Evolutionary conservation across 495 filamentous ascomycete species (phyloP), one percentile per base, ranked within the genome.

Genomic region (Xylaria intraflava): DNA sequence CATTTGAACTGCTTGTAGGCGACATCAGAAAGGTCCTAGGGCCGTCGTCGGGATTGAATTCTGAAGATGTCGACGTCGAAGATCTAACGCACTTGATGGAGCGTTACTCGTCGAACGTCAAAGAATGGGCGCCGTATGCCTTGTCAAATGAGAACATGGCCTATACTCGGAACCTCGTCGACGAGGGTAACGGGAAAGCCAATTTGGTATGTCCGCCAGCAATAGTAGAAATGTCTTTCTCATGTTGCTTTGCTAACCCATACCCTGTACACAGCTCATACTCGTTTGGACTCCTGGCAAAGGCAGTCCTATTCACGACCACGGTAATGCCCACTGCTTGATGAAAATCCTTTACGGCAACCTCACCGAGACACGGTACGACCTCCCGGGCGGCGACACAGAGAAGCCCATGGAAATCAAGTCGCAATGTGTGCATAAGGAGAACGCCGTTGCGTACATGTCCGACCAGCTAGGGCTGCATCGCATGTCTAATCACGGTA

Each of bases 201-300:
- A 96, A 96, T 65, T 65, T 96, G 56, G 87, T 91, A 76, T 62
- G 81, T 65, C 36, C 3, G 20, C 20, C 40, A 6, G 11, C 5
- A 20, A 19, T 14, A 36, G 2, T 20, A 7, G 20, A n/a, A 3
- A n/a, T n/a, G 4, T 44, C 29, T 17, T 27, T 35, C 2, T 17
- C 11, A 27, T 27, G 36, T 41, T 19, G 10, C 19, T 24, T 48
- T 55, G 20, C 38, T 55, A 49, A 55, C 20, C 17, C 29, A 17
- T 19, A 30, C 1, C 14, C 6, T 45, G 19, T 35, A 6, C 54
- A 49, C 51, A 92, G 82, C 78, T 96, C 43, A 81, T 96, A 17
- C 78, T 96, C 10, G 91, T 95, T n/a, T 96, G 91, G 91, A 85
- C 79, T 11, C 91, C 91, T 17, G 87, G 88, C n/a, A 88, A 89